These are phyloP conservation scores for Mimosa bimucronata DNA, from an alignment of 306 rosid genomes.

Conservation along the genomic window DNA sequence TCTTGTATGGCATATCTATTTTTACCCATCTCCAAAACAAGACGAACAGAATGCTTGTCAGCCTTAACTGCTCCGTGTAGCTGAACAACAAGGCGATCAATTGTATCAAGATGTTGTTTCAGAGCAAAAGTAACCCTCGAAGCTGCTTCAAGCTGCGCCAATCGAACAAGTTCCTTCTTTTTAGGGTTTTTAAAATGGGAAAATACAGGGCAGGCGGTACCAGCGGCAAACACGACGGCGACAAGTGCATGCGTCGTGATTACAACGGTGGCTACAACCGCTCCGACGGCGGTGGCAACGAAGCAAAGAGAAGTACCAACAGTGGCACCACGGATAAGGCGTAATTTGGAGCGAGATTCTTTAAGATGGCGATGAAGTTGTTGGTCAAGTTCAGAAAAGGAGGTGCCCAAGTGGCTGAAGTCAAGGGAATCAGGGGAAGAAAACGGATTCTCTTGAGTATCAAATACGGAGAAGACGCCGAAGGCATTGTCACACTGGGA, in stretches of 20 bases:
- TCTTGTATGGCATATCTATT: neutral
- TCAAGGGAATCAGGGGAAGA: constrained; percentile 36
- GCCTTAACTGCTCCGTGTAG: neutral
- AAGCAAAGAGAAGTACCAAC: constrained; percentile 42
- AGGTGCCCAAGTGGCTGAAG: constrained; percentile 39
- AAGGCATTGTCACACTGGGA: constrained; percentile 54
- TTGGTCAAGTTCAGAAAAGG: constrained; percentile 51
- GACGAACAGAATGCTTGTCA: neutral
- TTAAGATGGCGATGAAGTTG: constrained; percentile 52
- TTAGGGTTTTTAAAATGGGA: constrained; percentile 13
- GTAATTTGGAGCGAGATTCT: constrained; percentile 49
- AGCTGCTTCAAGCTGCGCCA: neutral
- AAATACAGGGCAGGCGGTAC: constrained; percentile 36
- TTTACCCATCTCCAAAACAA: neutral
- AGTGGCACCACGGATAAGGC: constrained; percentile 42
- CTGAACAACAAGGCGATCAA: neutral
- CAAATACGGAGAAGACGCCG: constrained; percentile 50
- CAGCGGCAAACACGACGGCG: constrained; percentile 31
- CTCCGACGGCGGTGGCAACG: constrained; percentile 36
- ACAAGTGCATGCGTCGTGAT: constrained; percentile 47
- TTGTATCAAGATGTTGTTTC: neutral
- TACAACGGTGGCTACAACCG: neutral
- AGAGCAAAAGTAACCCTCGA: neutral
- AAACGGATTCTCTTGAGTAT: constrained; percentile 55
- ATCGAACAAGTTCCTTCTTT: neutral